Conservation (phyloP, 352 stramenopile genomes). For the Phytophthora aleatoria region DNA sequence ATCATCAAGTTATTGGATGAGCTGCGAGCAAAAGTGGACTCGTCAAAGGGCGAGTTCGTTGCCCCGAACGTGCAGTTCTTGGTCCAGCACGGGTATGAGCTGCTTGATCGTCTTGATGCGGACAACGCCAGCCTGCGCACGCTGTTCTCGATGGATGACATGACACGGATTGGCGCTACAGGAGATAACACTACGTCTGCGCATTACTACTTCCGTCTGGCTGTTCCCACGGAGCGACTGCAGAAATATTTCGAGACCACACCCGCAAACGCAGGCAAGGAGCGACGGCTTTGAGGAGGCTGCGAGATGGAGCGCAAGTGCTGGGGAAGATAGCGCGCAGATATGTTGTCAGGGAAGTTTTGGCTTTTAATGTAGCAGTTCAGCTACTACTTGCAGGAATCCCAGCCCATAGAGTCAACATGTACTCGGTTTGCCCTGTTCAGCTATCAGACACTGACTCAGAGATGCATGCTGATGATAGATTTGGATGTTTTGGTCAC, state of each 20-base stretch:
- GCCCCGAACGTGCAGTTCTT: conserved; percentile 74
- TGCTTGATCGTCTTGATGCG: conserved; percentile 80
- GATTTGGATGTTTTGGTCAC: too few relatives aligned
- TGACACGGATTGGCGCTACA: conserved; percentile 56
- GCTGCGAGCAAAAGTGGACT: conserved; percentile 52
- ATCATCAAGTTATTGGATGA: conserved; percentile 64
- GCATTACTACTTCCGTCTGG: conserved; percentile 70
- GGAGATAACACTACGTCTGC: conserved; percentile 27
- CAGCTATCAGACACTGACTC: too few relatives aligned
- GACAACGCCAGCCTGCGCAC: conserved; percentile 67
- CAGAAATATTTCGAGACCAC: conserved; percentile 67
- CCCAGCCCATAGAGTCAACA: neutral
- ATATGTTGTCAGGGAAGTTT: neutral
- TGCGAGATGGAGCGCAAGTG: neutral
- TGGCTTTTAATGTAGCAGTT: neutral
- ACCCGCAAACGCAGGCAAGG: conserved; percentile 37
- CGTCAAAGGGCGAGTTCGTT: conserved; percentile 36
- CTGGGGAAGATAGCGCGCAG: neutral
- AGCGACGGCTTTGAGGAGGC: conserved; percentile 33
- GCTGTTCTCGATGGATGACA: conserved; percentile 88
- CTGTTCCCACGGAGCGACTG: conserved; percentile 46
- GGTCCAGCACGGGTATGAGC: conserved; percentile 72
- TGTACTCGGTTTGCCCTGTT: too few relatives aligned
- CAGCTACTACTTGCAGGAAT: neutral
- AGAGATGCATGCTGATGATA: too few relatives aligned